Percentiles rank a stretch among this genome's conserved stretches.
phyloP scores from a whole-genome alignment of 2,329 filamentous ascomycete species.

The Exophiala xenobiotica region DNA sequence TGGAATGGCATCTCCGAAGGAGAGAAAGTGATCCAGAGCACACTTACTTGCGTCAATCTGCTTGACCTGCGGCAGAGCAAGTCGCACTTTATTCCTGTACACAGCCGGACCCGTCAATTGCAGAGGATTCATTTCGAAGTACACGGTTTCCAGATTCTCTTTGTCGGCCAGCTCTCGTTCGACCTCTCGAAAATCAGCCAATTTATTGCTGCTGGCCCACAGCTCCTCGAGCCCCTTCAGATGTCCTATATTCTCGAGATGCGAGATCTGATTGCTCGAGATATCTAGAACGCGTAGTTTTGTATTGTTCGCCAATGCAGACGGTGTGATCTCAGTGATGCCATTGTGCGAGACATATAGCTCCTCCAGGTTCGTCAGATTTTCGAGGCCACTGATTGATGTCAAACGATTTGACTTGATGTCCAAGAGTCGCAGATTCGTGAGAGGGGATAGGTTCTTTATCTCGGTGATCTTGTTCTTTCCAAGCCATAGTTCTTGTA shows the following conservation, averaged over 20 bases:
- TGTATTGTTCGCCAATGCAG: conserved; percentile 65
- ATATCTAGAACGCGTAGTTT: conserved; percentile 81
- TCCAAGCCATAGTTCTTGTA: conserved; percentile 91
- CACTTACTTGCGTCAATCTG: conserved; percentile 97
- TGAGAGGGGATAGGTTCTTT: conserved; percentile 68
- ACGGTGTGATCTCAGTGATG: conserved; percentile 65
- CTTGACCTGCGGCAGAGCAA: conserved; percentile 81
- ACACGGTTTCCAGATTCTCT: conserved; percentile 78
- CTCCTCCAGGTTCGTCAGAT: conserved; percentile 77
- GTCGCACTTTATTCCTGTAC: conserved; percentile 88
- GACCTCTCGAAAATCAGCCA: conserved; percentile 78
- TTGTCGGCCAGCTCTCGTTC: conserved; percentile 76
- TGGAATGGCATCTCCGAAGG: no score
- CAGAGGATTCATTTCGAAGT: conserved; percentile 92
- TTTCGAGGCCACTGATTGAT: conserved; percentile 71
- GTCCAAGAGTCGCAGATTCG: conserved; percentile 81
- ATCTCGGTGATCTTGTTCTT: conserved; percentile 95
- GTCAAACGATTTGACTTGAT: conserved; percentile 94
- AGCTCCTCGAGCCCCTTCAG: conserved; percentile 78
- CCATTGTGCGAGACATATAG: conserved; percentile 95
- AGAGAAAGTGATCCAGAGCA: no score
- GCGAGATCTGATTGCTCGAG: conserved; percentile 78
- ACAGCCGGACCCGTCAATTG: conserved; percentile 76
- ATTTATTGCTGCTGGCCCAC: conserved; percentile 88
- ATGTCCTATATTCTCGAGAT: conserved; percentile 68